Base-by-base conservation (phyloP, 805 yeast genomes). In the Candida succiphila region DNA sequence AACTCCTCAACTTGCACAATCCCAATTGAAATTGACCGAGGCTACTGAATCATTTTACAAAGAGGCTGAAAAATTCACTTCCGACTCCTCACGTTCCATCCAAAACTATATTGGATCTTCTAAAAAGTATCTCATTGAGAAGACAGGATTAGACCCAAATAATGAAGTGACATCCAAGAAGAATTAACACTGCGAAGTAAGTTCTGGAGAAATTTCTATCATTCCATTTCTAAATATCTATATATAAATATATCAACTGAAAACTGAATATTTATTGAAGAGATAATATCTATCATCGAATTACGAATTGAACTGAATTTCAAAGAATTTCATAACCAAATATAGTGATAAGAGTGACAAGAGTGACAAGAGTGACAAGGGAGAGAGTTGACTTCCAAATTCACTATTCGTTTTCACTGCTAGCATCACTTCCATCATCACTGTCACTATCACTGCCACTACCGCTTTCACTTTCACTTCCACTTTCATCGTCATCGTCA, bases 131-230 rank as follows among this genome's bases (percentile, higher is more conserved):
- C 47, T 79, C 36, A 72, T 71, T 25, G 66, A 65, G 13, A 54
- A 65, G 42, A 78, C 88, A n/a, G 89, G 89, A 5, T 62, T 82
- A 54, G 74, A 77, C 46, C 52, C 80, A 20, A 80, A 73, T 37
- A 80, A 72, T 37, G 75, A 70, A 25, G 80, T 75, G 15, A 67
- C 75, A 21, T 72, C 69, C 50, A 69, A 60, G 46, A 54, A 51
- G 36, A 49, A 52, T 36, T 51, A 39, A 35, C 14, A 16, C n/a
- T n/a, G n/a, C n/a, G n/a, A n/a, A n/a, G n/a, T n/a, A n/a, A n/a
- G n/a, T n/a, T n/a, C n/a, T n/a, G n/a, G n/a, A n/a, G n/a, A n/a
- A n/a, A n/a, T n/a, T n/a, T n/a, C n/a, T n/a, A n/a, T n/a, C n/a
- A n/a, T n/a, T n/a, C n/a, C n/a, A n/a, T n/a, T n/a, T n/a, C n/a